These are phyloP conservation scores for Cucumis cinereus DNA, from an alignment of 306 rosid species.

Conservation along the genomic window DNA sequence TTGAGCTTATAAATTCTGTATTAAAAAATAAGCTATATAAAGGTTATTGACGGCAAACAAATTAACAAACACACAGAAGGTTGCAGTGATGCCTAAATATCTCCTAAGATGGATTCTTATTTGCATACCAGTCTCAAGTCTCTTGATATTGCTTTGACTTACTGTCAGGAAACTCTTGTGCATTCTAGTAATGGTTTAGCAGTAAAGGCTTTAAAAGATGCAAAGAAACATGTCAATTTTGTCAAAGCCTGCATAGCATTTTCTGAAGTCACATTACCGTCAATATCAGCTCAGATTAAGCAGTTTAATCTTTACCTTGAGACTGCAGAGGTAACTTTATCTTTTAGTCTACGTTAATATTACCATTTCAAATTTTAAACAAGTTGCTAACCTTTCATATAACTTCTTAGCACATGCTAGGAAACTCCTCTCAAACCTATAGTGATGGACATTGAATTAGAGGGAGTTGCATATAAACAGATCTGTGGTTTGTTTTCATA, in stretches of 20 bases:
- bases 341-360: not conserved
- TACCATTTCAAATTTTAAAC: not conserved
- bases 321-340: constrained; percentile 66
- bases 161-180: constrained; percentile 72
- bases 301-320: constrained; percentile 78
- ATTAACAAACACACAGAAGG: not conserved
- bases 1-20: not conserved
- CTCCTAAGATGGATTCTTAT: not conserved
- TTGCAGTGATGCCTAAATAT: not conserved
- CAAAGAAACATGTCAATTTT: constrained; percentile 32
- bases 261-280: constrained; percentile 85
- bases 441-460: not conserved
- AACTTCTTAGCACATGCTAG: not conserved
- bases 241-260: constrained; percentile 78
- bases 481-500: constrained; percentile 13
- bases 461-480: not conserved
- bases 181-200: constrained; percentile 77
- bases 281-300: constrained; percentile 42
- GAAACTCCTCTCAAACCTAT: not conserved
- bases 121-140: not conserved
- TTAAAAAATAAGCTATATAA: not conserved
- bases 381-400: not conserved
- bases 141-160: constrained; percentile 15
- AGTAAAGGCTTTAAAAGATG: constrained; percentile 46
- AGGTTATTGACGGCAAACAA: not conserved